Conservation (phyloP, 2,329 filamentous ascomycete genomes). For the Hymenoscyphus infarciens region DNA sequence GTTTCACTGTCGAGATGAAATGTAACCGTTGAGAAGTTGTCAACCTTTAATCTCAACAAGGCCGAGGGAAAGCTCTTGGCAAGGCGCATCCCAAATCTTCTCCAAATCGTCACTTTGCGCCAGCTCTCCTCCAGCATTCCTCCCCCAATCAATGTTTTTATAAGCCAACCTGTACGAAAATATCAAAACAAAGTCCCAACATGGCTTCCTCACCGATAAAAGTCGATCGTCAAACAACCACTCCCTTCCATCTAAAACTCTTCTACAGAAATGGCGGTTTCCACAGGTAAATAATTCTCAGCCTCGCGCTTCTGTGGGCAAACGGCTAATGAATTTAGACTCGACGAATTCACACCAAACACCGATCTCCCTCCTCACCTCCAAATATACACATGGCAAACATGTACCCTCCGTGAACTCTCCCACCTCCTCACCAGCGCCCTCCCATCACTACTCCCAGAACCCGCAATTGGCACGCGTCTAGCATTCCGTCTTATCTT, state of each 20-base stretch:
- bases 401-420: conserved; percentile 77
- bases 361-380: conserved; percentile 62
- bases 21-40: not conserved
- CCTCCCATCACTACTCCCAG: conserved; percentile 66
- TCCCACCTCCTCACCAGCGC: conserved; percentile 70
- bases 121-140: conserved; percentile 14
- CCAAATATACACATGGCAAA: conserved; percentile 81
- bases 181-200: conserved; percentile 3
- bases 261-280: conserved; percentile 76
- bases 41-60: conserved; percentile 4
- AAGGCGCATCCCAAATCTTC: conserved; percentile 11
- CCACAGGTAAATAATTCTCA: conserved; percentile 52
- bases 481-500: conserved; percentile 86
- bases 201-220: conserved; percentile 39
- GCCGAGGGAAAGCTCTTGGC: conserved; percentile 16
- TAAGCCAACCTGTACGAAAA: conserved; percentile 8
- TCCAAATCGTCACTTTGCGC: conserved; percentile 17
- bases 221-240: conserved; percentile 65
- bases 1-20: not conserved
- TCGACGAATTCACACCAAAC: conserved; percentile 62
- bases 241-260: conserved; percentile 80
- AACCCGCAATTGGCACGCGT: conserved; percentile 74
- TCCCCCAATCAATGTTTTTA: conserved; percentile 12
- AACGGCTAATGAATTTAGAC: conserved; percentile 42
- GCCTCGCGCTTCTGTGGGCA: conserved; percentile 8